Evolutionary conservation across 345 rosid species (phyloP), one percentile per base, ranked within the genome.

Genomic region (Moringa oleifera): DNA sequence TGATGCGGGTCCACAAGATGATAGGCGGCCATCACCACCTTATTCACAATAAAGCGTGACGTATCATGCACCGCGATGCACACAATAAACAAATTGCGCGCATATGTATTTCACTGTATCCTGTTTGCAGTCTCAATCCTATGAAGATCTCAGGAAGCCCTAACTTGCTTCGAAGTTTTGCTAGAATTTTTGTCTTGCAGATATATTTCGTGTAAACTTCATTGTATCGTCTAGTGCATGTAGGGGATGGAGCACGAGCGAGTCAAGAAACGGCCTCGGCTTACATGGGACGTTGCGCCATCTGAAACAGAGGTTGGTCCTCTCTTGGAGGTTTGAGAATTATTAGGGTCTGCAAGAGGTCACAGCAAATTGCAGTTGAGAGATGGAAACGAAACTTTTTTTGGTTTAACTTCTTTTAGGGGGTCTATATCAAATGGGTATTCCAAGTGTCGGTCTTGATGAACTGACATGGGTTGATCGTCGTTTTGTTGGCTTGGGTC

Each of bases 281-380:
- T 78, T 63, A 80, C 81, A 18, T 84, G 93, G 93, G 89, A 86
- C 72, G 87, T 75, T 21, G 61, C 80, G 1, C 85, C 93, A 1
- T 67, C 79, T 21, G 80, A 71, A 61, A 77, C 78, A 15, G 85
- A 86, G 80, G 93, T 86, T 66, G 22, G 79, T 75, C 63, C 19
- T 59, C 41, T 8, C 23, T 52, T 22, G 1, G 53, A 4, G 19
- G 16, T 55, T 24, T 55, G 0, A n/a, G 18, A 37, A 41, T 31
- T 64, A 65, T 64, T 73, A 63, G 59, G 67, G 71, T 46, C 67
- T 21, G 37, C 41, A 18, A 50, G 51, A 20, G 55, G 33, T 58
- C 17, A 33, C 49, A 9, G 62, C 8, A 36, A 45, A 9, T 58
- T n/a, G 13, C 5, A 58, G 28, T 52, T 20, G 60, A 50, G 37